Evolutionary conservation across 2,329 filamentous ascomycete genomes (phyloP).

Genomic region (Biscogniauxia mediterranea): DNA sequence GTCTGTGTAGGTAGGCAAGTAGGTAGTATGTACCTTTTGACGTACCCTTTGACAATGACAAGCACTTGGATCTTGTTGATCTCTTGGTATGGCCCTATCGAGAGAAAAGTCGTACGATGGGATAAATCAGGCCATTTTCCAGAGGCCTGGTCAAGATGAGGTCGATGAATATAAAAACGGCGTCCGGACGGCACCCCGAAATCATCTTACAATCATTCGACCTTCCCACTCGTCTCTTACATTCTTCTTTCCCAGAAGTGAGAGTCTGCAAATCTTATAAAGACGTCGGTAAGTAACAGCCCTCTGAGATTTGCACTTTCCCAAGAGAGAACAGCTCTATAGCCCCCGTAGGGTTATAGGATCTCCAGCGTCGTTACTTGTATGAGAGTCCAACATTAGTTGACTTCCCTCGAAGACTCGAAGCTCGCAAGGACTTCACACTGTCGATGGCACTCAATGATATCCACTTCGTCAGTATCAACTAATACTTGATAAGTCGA

Average conservation of each 20-base stretch:
- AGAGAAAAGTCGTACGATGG: constrained; percentile 25
- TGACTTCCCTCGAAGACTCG: background rate
- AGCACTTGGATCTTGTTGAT: constrained; percentile 10
- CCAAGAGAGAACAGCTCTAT: background rate
- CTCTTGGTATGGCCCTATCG: constrained; percentile 11
- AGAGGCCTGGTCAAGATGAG: constrained; percentile 12
- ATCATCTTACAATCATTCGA: constrained; percentile 20
- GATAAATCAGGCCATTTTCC: constrained; percentile 23
- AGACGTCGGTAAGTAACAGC: background rate
- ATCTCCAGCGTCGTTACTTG: background rate
- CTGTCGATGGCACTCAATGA: background rate
- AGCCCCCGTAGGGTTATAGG: background rate
- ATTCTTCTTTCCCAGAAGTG: background rate
- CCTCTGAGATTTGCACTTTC: background rate
- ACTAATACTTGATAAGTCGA: background rate
- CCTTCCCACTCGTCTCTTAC: constrained; percentile 3
- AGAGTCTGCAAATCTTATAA: background rate
- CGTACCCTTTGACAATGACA: background rate
- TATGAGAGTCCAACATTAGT: background rate
- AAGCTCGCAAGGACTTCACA: background rate
- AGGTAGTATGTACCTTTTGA: background rate
- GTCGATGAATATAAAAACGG: constrained; percentile 16
- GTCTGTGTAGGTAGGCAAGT: background rate
- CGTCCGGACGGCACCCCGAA: constrained; percentile 6
- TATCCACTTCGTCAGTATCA: background rate